Conservation (phyloP, 352 stramenopile genomes). For the Pythium oligandrum region DNA sequence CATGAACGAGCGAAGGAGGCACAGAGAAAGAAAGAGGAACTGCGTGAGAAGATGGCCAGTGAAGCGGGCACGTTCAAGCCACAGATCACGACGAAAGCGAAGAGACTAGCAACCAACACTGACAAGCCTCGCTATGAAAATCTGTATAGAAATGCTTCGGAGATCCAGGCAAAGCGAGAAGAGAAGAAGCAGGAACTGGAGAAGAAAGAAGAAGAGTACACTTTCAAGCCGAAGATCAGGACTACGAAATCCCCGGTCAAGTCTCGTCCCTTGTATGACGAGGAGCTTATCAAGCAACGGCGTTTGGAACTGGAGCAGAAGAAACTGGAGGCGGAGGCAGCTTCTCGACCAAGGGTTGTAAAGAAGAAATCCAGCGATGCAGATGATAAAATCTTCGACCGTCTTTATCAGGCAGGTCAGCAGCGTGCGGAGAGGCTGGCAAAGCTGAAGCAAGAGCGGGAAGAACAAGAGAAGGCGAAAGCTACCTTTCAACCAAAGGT, state of each 20-base stretch:
- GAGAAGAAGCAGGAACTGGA: slow-evolving; percentile 58
- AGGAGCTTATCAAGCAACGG: slow-evolving; percentile 66
- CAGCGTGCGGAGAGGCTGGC: slow-evolving; percentile 54
- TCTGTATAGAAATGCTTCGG: slow-evolving; percentile 61
- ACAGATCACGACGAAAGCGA: slow-evolving; percentile 59
- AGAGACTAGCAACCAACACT: slow-evolving; percentile 34
- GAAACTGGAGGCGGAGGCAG: slow-evolving; percentile 60
- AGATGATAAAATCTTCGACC: slow-evolving; percentile 47
- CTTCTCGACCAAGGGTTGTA: slow-evolving; percentile 53
- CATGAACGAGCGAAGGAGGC: slow-evolving; percentile 56
- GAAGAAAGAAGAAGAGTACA: slow-evolving; percentile 53
- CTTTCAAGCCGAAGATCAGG: slow-evolving; percentile 79
- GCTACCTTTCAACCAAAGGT: slow-evolving; percentile 65
- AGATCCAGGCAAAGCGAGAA: slow-evolving; percentile 64
- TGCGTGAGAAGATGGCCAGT: slow-evolving; percentile 46
- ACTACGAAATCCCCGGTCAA: slow-evolving; percentile 49
- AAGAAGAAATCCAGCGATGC: slow-evolving; percentile 42
- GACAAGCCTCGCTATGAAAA: slow-evolving; percentile 62
- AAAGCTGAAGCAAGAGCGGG: slow-evolving; percentile 56
- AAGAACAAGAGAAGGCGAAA: slow-evolving; percentile 52
- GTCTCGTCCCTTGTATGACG: slow-evolving; percentile 60
- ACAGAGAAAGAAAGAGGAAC: slow-evolving; percentile 44
- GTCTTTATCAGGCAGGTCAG: slow-evolving; percentile 63
- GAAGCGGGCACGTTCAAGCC: slow-evolving; percentile 62
- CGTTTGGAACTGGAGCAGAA: slow-evolving; percentile 64